Conservation (phyloP, 148 eudicot species). For the Nepenthes gracilis region DNA sequence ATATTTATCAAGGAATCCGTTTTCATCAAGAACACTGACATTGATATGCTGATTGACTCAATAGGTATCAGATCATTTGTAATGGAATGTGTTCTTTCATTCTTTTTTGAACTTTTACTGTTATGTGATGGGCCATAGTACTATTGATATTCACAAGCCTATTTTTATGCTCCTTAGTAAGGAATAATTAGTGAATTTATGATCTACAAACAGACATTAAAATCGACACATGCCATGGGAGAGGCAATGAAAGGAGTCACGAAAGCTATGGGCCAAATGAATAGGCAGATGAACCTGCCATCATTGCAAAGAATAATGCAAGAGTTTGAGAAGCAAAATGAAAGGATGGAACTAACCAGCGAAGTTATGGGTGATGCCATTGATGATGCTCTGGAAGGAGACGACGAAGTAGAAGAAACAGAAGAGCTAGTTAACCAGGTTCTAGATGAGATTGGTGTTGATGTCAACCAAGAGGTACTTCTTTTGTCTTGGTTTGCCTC, state of each 20-base stretch:
- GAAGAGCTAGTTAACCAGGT: conserved; percentile 92
- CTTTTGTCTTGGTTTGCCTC: not conserved
- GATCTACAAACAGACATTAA: conserved; percentile 52
- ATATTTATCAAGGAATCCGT: too few species aligned
- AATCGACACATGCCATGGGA: conserved; percentile 99
- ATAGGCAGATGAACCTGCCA: conserved; percentile 94
- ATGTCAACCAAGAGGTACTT: conserved; percentile 75
- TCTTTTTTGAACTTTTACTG: too few species aligned
- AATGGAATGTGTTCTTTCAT: too few species aligned
- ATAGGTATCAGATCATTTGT: too few species aligned
- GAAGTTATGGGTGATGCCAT: conserved; percentile 98
- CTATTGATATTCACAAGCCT: not conserved
- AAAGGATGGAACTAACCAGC: conserved; percentile 84
- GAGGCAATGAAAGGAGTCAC: conserved; percentile 99
- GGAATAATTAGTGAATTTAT: not conserved
- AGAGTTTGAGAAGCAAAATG: conserved; percentile 97
- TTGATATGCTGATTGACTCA: too few species aligned
- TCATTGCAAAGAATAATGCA: conserved; percentile 88
- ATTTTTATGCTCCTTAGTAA: not conserved
- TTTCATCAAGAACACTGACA: too few species aligned
- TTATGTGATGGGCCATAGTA: too few species aligned
- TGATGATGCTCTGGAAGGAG: conserved; percentile 98
- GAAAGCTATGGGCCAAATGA: conserved; percentile 99
- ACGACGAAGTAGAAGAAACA: conserved; percentile 94
- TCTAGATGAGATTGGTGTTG: conserved; percentile 94